phyloP scores from a whole-genome alignment of 1,139 yeast species.

The Kodamaea derodonti region DNA sequence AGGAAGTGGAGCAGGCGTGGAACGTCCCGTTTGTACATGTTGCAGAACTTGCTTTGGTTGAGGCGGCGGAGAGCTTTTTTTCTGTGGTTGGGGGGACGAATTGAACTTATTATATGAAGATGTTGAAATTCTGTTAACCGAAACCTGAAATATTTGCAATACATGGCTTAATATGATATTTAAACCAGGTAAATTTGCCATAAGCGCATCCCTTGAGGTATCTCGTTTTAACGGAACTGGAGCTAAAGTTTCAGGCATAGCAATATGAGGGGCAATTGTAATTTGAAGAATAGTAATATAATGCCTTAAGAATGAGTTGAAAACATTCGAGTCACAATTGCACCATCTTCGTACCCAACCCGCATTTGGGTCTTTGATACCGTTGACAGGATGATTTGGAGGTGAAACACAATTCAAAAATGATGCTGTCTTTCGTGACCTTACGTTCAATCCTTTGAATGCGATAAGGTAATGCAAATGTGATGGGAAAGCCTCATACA shows the following conservation, averaged over 20 bases:
- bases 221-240: constrained; percentile 4
- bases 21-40: not conserved
- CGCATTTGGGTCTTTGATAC: constrained; percentile 59
- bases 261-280: not conserved
- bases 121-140: constrained; percentile 30
- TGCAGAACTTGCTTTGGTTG: not conserved
- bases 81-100: not conserved
- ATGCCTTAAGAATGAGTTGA: constrained; percentile 73
- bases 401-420: constrained; percentile 41
- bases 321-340: constrained; percentile 57
- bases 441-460: constrained; percentile 28
- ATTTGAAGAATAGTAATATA: constrained; percentile 41
- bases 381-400: constrained; percentile 52
- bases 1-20: constrained; percentile 13
- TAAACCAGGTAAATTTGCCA: constrained; percentile 32
- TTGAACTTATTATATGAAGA: constrained; percentile 4
- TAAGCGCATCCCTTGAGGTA: constrained; percentile 3
- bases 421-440: constrained; percentile 20
- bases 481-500: constrained; percentile 29
- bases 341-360: constrained; percentile 61
- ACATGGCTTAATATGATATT: constrained; percentile 36
- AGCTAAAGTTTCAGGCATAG: constrained; percentile 3
- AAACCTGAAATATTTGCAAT: constrained; percentile 32
- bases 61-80: not conserved
- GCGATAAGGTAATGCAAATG: constrained; percentile 36